Base-by-base conservation (phyloP, 106 monocot species). In the Platanthera zijinensis region DNA sequence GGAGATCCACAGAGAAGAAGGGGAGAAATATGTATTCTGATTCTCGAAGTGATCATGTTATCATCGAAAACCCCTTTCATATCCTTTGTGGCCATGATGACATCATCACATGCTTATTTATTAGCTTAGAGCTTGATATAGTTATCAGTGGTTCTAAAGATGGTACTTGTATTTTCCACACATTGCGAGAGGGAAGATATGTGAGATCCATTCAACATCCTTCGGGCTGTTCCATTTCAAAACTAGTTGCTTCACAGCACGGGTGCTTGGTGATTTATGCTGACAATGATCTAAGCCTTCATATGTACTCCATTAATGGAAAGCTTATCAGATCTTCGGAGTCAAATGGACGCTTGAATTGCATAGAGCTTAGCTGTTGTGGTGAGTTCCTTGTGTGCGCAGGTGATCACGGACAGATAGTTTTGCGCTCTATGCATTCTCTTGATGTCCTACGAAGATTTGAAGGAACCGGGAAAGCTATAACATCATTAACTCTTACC, bases 21-120 rank as follows among this genome's bases (percentile, higher is more conserved):
- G 68, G 80, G 13, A 82, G 87, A 74, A 84, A 67, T 76, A 10
- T 80, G 70, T 85, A 85, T 73, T 59, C 80, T 48, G 90, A 96
- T 8, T 57, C 76, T 68, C 66, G 76, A 51, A 96, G 82, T 69
- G 91, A 91, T 79, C 79, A 82, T 81, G 81, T 99, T 61, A 85
- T 94, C 54, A 82, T 80, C 59, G 85, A 85, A 52, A 92, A 69
- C 61, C 97, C 97, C 32, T 85, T 81, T 70, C 94, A 92, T 79
- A 92, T 99, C 32, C 92, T 99, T 50, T 99, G 94, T 70, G 94
- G 97, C 6, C 99, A 99, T 84, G 99, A 99, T 88, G 99, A 99
- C 77, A 86, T 99, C 32, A 84, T 99, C 69, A 99, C 94, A 50
- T 99, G 94, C 82, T 82, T 99, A 78, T 94, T 86, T 81, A 77